These are phyloP conservation scores for Colletotrichum filicis DNA, from an alignment of 2,329 filamentous ascomycete species.

Conservation along the genomic window DNA sequence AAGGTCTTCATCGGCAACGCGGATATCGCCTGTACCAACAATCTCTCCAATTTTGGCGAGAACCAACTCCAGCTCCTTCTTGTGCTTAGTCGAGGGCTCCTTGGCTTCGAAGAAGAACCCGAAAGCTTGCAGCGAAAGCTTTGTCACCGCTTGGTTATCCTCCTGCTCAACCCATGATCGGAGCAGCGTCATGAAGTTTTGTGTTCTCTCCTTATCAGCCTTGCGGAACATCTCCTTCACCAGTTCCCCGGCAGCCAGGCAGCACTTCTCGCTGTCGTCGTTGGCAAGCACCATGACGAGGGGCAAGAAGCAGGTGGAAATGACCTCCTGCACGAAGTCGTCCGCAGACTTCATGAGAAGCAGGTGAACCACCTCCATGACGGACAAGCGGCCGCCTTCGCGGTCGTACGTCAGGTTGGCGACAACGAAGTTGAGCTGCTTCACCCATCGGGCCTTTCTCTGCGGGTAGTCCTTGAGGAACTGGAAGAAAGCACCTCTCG, in stretches of 20 bases:
- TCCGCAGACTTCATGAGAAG: constrained; percentile 87
- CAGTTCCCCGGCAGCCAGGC: constrained; percentile 81
- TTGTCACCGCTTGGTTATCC: constrained; percentile 76
- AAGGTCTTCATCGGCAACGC: constrained; percentile 74
- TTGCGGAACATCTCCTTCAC: constrained; percentile 84
- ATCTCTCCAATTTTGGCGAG: constrained; percentile 64
- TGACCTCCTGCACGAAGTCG: constrained; percentile 84
- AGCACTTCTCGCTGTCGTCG: constrained; percentile 87
- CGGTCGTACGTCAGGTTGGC: constrained; percentile 93
- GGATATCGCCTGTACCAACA: constrained; percentile 64
- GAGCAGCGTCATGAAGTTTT: constrained; percentile 77
- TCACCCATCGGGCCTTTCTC: constrained; percentile 86
- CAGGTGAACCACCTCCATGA: constrained; percentile 90
- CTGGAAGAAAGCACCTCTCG: constrained; percentile 90
- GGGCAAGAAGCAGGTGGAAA: constrained; percentile 85
- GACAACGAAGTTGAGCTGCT: constrained; percentile 88
- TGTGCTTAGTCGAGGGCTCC: constrained; percentile 67
- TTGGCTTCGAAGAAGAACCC: constrained; percentile 82
- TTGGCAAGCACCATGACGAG: constrained; percentile 88
- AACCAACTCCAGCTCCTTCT: constrained; percentile 75
- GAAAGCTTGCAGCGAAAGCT: constrained; percentile 83
- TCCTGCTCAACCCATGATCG: constrained; percentile 81
- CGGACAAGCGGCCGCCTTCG: constrained; percentile 87
- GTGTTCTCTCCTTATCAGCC: constrained; percentile 77
- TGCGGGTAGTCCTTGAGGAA: constrained; percentile 96